phyloP scores from a whole-genome alignment of 805 yeast genomes.

The Groenewaldozyma salmanticensis region DNA sequence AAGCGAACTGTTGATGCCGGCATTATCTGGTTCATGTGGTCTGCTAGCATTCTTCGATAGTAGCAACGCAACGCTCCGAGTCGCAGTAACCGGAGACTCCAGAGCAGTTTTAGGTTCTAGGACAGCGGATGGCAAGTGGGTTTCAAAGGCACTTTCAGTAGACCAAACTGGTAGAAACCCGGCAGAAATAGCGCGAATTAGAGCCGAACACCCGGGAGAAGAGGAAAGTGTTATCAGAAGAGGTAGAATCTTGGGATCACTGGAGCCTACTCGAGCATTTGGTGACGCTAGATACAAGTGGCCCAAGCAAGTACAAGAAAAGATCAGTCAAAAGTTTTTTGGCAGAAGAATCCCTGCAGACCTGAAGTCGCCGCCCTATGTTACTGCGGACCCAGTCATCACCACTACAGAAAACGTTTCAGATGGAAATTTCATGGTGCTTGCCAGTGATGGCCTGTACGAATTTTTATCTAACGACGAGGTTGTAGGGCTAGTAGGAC shows the following conservation, averaged over 20 bases:
- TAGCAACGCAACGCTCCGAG: conserved; percentile 56
- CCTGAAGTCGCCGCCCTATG: conserved; percentile 87
- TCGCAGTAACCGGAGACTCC: conserved; percentile 95
- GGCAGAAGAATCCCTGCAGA: conserved; percentile 63
- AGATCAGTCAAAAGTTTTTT: conserved; percentile 64
- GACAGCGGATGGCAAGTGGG: conserved; percentile 62
- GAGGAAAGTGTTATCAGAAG: conserved; percentile 62
- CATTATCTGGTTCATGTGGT: conserved; percentile 92
- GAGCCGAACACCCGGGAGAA: conserved; percentile 86
- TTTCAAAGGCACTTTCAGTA: conserved; percentile 72
- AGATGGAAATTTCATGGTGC: conserved; percentile 76
- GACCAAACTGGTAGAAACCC: conserved; percentile 95
- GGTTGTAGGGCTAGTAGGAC: conserved; percentile 81
- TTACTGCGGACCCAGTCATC: conserved; percentile 90
- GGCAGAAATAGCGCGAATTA: conserved; percentile 73
- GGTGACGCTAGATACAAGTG: conserved; percentile 95
- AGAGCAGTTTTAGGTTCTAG: conserved; percentile 73
- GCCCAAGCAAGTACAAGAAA: conserved; percentile 63
- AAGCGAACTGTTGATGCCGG: conserved; percentile 76
- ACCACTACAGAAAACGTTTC: conserved; percentile 62
- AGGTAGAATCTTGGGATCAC: conserved; percentile 85
- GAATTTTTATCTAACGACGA: conserved; percentile 90
- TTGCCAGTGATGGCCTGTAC: conserved; percentile 91
- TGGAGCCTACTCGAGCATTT: conserved; percentile 94
- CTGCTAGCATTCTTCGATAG: conserved; percentile 81